Percentiles rank a stretch among this genome's conserved stretches.
Evolutionary conservation across 108 stramenopile genomes (phyloP).

Genomic region (Conticribra guillardii): DNA sequence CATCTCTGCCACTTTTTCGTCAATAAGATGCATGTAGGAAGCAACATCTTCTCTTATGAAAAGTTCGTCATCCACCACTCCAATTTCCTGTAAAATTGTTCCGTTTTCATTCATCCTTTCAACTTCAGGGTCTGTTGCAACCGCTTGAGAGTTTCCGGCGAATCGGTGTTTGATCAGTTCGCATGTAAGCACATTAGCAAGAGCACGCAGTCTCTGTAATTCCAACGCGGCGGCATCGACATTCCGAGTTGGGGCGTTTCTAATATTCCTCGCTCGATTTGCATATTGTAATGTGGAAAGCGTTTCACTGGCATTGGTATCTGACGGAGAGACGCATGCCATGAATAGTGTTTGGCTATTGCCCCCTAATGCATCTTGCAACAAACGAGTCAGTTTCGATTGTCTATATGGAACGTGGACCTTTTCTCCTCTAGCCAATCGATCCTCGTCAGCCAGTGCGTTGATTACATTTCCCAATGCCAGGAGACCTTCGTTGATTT

Average conservation of each 20-base stretch:
- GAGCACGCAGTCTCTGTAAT: conserved; percentile 74
- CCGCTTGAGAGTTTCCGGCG: not conserved
- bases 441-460: conserved; percentile 93
- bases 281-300: conserved; percentile 95
- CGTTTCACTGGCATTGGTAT: conserved; percentile 93
- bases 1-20: conserved; percentile 38
- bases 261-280: conserved; percentile 95
- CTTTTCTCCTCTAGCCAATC: conserved; percentile 64
- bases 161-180: conserved; percentile 68
- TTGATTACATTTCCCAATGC: conserved; percentile 98
- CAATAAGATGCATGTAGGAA: conserved; percentile 59
- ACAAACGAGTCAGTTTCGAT: conserved; percentile 93
- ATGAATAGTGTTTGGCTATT: conserved; percentile 94
- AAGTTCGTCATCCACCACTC: conserved; percentile 53
- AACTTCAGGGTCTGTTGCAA: conserved; percentile 27
- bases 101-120: conserved; percentile 16
- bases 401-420: conserved; percentile 90
- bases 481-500: conserved; percentile 95
- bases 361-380: conserved; percentile 96
- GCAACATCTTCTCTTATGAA: conserved; percentile 61
- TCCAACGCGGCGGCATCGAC: conserved; percentile 81
- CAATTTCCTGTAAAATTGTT: conserved; percentile 32
- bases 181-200: conserved; percentile 61
- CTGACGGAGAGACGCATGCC: conserved; percentile 93
- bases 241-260: conserved; percentile 84